Conservation (phyloP, 202 grass and related monocot genomes). For the Elaeis oleifera region DNA sequence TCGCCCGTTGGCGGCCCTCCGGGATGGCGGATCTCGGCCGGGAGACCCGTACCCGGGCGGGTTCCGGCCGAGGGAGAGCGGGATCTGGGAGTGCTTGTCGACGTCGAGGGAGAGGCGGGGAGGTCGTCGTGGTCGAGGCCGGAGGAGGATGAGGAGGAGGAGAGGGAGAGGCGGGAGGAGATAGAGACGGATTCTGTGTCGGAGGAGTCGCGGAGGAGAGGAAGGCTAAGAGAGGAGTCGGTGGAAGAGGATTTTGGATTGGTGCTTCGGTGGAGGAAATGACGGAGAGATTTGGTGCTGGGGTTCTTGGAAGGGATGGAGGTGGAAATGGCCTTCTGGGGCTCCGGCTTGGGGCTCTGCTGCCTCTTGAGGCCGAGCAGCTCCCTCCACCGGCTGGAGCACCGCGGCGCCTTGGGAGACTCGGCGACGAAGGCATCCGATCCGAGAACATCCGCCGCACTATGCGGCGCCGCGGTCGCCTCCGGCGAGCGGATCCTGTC, state of each 20-base stretch:
- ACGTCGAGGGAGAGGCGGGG: constrained; percentile 20
- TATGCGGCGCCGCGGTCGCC: background rate
- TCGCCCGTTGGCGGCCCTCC: background rate
- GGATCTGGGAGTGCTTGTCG: background rate
- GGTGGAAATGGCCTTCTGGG: background rate
- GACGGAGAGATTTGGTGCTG: constrained; percentile 40
- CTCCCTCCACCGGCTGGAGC: constrained; percentile 75
- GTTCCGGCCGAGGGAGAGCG: constrained; percentile 10
- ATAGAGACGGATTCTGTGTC: constrained; percentile 20
- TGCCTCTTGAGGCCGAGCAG: constrained; percentile 69
- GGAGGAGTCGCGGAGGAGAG: constrained; percentile 44
- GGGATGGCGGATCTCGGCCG: background rate
- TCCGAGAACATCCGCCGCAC: constrained; percentile 22
- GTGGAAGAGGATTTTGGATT: constrained; percentile 25
- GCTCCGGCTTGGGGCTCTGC: constrained; percentile 29
- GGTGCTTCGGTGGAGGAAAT: constrained; percentile 48
- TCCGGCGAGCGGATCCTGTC: background rate
- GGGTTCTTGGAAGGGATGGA: constrained; percentile 23
- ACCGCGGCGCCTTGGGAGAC: constrained; percentile 21
- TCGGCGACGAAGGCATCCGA: background rate
- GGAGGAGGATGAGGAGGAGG: constrained; percentile 23
- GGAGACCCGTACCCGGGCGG: background rate
- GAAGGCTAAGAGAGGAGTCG: constrained; percentile 50
- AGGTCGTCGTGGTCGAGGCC: constrained; percentile 13
- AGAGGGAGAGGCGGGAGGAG: constrained; percentile 12